phyloP scores from a whole-genome alignment of 495 filamentous ascomycete species.

The Podospora appendiculata region DNA sequence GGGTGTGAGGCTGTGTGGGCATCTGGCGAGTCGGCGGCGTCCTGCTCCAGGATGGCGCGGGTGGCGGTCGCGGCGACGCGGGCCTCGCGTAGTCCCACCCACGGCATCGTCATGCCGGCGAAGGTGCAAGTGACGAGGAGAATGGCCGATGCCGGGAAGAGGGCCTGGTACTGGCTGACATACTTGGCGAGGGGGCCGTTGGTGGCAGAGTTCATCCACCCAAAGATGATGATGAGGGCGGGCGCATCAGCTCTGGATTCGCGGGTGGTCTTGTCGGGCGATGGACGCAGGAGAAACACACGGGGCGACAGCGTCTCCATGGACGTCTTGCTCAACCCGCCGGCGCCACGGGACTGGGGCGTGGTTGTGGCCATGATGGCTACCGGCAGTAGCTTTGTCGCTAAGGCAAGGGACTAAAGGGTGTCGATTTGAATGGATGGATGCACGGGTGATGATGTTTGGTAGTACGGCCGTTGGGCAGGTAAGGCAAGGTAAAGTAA shows the following conservation, averaged over 20 bases:
- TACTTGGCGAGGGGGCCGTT: conserved; percentile 26
- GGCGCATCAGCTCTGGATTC: conserved; percentile 5
- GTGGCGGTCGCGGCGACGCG: conserved; percentile 2
- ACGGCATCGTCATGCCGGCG: conserved; percentile 4
- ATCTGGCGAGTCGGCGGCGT: neutral
- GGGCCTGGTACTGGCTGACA: conserved; percentile 18
- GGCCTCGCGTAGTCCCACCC: conserved; percentile 4
- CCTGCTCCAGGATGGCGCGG: conserved; percentile 4
- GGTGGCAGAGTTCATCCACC: conserved; percentile 26
- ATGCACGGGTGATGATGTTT: too few relatives aligned
- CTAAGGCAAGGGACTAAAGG: neutral
- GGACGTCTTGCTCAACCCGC: conserved; percentile 1
- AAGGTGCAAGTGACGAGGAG: conserved; percentile 18
- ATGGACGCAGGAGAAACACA: conserved; percentile 15
- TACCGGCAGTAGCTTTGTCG: neutral
- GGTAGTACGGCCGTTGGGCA: too few relatives aligned
- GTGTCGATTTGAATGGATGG: too few relatives aligned
- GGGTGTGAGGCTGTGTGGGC: neutral
- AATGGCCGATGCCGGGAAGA: conserved; percentile 21
- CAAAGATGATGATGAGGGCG: conserved; percentile 21
- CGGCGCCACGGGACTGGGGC: neutral
- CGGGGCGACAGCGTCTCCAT: conserved; percentile 23
- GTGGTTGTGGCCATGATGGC: conserved; percentile 4
- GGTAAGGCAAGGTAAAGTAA: too few relatives aligned
- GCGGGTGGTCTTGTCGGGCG: neutral